A percentile compares a stretch with the other conserved stretches of the same genome.
Conservation (phyloP, 169 alveolate species). For the Plasmodium berghei region DNA sequence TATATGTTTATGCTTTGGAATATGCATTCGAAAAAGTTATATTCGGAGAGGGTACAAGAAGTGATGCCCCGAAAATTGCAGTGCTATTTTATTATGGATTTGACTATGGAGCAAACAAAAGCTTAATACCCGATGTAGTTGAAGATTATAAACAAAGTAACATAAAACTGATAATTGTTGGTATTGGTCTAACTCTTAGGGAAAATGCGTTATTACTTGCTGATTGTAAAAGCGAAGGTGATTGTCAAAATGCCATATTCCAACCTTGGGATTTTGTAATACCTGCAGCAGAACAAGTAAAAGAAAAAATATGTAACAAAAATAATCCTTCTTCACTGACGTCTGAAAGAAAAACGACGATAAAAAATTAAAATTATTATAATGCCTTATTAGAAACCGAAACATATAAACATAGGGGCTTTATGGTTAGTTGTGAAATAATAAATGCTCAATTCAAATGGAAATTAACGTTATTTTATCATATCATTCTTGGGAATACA, state of each 20-base stretch:
- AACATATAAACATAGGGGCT: no score
- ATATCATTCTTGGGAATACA: no score
- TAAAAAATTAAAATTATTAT: no score
- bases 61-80: conserved; percentile 66
- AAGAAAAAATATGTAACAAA: conserved; percentile 44
- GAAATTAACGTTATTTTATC: no score
- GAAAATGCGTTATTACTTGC: conserved; percentile 70
- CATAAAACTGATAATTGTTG: conserved; percentile 56
- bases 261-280: conserved; percentile 73
- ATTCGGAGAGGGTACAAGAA: conserved; percentile 62
- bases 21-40: conserved; percentile 57
- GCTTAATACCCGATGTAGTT: conserved; percentile 62
- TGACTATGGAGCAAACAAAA: conserved; percentile 69
- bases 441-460: no score
- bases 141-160: conserved; percentile 41
- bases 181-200: conserved; percentile 44
- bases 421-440: no score
- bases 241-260: conserved; percentile 44
- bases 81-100: conserved; percentile 68
- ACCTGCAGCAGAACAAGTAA: conserved; percentile 66
- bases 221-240: conserved; percentile 35
- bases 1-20: conserved; percentile 58
- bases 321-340: neutral
- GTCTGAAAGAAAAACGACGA: no score
- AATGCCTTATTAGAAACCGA: no score